phyloP scores from a whole-genome alignment of 106 monocot genomes.

The Dendrobium officinale region DNA sequence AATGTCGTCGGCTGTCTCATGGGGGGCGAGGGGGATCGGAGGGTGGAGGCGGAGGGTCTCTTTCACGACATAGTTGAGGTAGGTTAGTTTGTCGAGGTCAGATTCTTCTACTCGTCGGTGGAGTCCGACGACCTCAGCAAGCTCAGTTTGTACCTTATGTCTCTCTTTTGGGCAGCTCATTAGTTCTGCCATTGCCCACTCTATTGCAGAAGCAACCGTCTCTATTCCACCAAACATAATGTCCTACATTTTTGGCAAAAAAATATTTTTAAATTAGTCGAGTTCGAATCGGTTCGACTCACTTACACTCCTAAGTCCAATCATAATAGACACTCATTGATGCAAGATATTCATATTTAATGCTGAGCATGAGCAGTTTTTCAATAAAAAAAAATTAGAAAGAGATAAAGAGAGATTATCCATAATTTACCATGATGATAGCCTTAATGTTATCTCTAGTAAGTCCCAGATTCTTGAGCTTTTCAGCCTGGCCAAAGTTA shows the following conservation, averaged over 20 bases:
- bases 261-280: too few relatives aligned
- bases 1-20: slow-evolving; percentile 35
- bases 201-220: slow-evolving; percentile 60
- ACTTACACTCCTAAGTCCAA: too few relatives aligned
- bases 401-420: too few relatives aligned
- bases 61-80: slow-evolving; percentile 39
- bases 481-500: background rate
- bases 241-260: slow-evolving; percentile 19
- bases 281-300: too few relatives aligned
- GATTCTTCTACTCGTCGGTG: slow-evolving; percentile 36
- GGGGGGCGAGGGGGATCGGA: slow-evolving; percentile 50
- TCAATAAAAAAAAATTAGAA: too few relatives aligned
- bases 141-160: slow-evolving; percentile 35
- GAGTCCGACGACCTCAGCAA: slow-evolving; percentile 29
- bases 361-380: too few relatives aligned
- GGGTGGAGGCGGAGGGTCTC: slow-evolving; percentile 61
- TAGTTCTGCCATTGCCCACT: slow-evolving; percentile 67
- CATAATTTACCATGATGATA: slow-evolving; percentile 45
- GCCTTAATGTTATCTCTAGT: slow-evolving; percentile 56
- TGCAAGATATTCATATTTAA: too few relatives aligned
- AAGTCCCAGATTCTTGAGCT: slow-evolving; percentile 23
- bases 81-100: slow-evolving; percentile 42
- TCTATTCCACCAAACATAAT: slow-evolving; percentile 70
- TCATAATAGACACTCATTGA: too few relatives aligned
- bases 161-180: slow-evolving; percentile 32